Percentiles rank a stretch among this genome's conserved stretches.
These are phyloP conservation scores for Verticillium alfalfae DNA, from an alignment of 2,329 filamentous ascomycete species.

Conservation along the genomic window DNA sequence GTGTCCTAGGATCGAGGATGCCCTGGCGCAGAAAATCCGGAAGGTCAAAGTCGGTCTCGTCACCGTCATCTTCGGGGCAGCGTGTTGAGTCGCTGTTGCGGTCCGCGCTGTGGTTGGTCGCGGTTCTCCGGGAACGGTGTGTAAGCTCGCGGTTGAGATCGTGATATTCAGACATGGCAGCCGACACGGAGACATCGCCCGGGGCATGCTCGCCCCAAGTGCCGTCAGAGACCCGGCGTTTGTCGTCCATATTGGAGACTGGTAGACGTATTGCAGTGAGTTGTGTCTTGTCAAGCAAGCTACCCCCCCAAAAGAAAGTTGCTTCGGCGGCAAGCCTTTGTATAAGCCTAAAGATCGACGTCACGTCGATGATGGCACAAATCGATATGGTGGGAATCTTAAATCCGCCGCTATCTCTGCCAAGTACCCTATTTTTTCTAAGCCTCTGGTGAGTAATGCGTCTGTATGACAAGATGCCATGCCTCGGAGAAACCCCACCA, in stretches of 20 bases:
- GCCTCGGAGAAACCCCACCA: not conserved
- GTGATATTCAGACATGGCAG: constrained; percentile 11
- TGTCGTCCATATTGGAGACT: not conserved
- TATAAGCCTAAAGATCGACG: not conserved
- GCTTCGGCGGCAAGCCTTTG: not conserved
- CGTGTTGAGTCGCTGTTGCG: constrained; percentile 9
- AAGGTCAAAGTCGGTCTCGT: constrained; percentile 55
- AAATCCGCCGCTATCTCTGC: not conserved
- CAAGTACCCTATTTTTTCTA: not conserved
- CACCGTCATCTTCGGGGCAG: constrained; percentile 32
- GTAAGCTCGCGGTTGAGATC: constrained; percentile 17
- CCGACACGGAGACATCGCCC: constrained; percentile 13
- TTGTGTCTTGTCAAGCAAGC: not conserved
- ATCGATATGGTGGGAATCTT: not conserved
- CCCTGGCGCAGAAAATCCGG: constrained; percentile 67
- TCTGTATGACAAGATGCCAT: not conserved
- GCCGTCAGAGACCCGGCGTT: constrained; percentile 10
- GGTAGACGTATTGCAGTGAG: not conserved
- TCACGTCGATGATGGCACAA: too few species aligned
- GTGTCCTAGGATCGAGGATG: constrained; percentile 67
- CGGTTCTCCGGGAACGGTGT: constrained; percentile 8
- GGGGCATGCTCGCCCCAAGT: constrained; percentile 18
- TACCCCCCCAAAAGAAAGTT: too few species aligned
- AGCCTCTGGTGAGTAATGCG: not conserved
- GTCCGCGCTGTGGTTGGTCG: not conserved